These are phyloP conservation scores for Trichoderma semiorbis DNA, from an alignment of 2,329 filamentous ascomycete genomes.

Conservation along the genomic window DNA sequence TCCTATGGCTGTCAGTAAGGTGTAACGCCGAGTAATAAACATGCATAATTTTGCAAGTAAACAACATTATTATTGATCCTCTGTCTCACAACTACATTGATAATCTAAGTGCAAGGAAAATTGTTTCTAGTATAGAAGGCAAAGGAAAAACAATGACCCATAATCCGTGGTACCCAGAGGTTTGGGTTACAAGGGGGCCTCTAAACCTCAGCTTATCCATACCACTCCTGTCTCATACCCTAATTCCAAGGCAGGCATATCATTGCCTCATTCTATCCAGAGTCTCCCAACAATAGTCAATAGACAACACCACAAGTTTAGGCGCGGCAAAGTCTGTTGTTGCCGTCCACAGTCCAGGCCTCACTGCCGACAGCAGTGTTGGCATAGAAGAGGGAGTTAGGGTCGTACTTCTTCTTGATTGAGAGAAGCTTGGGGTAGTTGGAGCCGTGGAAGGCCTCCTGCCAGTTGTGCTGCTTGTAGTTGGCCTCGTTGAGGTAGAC, in stretches of 20 bases:
- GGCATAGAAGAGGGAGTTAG: conserved; percentile 45
- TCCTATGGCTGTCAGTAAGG: neutral
- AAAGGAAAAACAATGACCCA: neutral
- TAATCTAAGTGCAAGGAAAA: neutral
- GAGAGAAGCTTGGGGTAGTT: conserved; percentile 40
- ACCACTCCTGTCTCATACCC: neutral
- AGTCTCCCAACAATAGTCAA: neutral
- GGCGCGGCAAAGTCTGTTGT: conserved; percentile 21
- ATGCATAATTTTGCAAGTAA: neutral
- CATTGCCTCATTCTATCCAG: neutral
- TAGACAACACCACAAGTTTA: neutral
- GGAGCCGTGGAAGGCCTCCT: conserved; percentile 44
- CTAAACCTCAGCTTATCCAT: neutral
- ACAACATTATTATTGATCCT: neutral
- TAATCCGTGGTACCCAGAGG: too few relatives aligned
- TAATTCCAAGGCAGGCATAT: neutral
- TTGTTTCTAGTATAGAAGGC: neutral
- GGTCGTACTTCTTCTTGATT: conserved; percentile 49
- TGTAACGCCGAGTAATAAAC: neutral
- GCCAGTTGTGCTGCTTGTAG: conserved; percentile 43
- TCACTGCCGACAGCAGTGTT: conserved; percentile 49
- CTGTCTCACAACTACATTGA: neutral
- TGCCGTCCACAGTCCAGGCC: conserved; percentile 39
- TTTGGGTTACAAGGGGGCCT: neutral
- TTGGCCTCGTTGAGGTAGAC: conserved; percentile 52